Evolutionary conservation across 1,284 basidiomycete species (phyloP).

Genomic region (Fistulina hepatica): DNA sequence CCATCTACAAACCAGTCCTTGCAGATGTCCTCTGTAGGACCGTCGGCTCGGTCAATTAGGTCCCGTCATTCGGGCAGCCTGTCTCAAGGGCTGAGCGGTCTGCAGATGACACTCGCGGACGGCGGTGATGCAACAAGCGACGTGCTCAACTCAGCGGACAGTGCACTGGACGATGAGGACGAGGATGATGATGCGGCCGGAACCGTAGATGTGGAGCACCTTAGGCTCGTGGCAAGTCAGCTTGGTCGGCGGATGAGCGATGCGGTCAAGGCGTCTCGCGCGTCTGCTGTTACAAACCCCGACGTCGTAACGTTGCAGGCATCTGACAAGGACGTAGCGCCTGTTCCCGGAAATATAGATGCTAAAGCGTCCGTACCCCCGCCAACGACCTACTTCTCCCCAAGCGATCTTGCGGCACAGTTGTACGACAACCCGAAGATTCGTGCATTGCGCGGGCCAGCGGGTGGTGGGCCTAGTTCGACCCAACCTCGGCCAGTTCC

Average conservation of each 20-base stretch:
- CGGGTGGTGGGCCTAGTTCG: conserved; percentile 6
- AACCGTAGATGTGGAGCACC: conserved; percentile 14
- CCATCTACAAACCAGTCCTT: conserved; percentile 25
- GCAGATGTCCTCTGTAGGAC: conserved; percentile 18
- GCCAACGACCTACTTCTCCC: conserved; percentile 24
- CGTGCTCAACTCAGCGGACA: conserved; percentile 16
- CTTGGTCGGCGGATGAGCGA: conserved; percentile 28
- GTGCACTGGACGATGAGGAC: background rate
- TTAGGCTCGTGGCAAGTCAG: no score
- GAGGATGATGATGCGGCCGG: conserved; percentile 10
- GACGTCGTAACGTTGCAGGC: background rate
- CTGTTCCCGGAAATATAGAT: conserved; percentile 2
- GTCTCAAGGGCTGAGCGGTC: conserved; percentile 15
- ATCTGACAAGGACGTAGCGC: background rate
- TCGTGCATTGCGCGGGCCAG: conserved; percentile 32
- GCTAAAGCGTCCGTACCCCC: conserved; percentile 3
- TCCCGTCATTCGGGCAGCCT: conserved; percentile 5
- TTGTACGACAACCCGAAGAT: conserved; percentile 43
- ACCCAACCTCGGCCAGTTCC: conserved; percentile 1
- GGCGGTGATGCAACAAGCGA: conserved; percentile 27
- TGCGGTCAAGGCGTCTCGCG: conserved; percentile 18
- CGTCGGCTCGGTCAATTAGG: conserved; percentile 10
- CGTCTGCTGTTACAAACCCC: background rate
- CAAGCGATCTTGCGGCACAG: conserved; percentile 39
- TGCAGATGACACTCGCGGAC: conserved; percentile 24